Evolutionary conservation across 208 protist genomes (phyloP), one percentile per base, ranked within the genome.

Genomic region (Trypanosoma lewisi): DNA sequence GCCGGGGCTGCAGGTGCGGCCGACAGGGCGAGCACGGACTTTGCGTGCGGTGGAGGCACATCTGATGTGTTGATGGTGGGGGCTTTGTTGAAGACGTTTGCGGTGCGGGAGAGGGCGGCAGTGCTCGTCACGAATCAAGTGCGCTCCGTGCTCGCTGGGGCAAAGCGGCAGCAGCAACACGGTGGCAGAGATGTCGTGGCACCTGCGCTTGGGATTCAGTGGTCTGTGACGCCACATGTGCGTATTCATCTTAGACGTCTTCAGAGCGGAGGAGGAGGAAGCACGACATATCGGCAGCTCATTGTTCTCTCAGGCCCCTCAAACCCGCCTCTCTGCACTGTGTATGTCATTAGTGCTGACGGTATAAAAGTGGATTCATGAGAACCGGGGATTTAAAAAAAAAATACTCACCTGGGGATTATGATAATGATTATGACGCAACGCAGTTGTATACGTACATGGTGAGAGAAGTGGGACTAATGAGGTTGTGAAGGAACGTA

Each of bases 61-160:
- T 31, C 49, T 14, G 64, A 57, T 28, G 52, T 79, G 0, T 66
- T 72, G 56, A 65, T 54, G 0, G 56, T 75, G 16, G 78, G 79
- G 6, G 33, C 62, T 31, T 31, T 48, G n/a, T 64, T 92, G 52
- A 78, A 77, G 31, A 47, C 59, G 4, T 76, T 78, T 45, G 80
- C 82, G 2, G 67, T 73, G 0, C 21, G 39, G 28, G 55, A 82
- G 37, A 60, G 70, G 21, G 78, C 70, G 52, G 81, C 76, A 11
- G 75, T 89, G 19, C 1, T 92, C 12, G 80, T 83, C 12, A 74
- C 71, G 4, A 92, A 92, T 48, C 82, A 92, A 36, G 80, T 89
- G 14, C 71, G 71, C 9, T 28, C 71, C 0, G 11, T 31, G 45
- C n/a, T 63, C 2, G 21, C 55, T 28, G 33, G 33, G 9, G 61